Evolutionary conservation across 2,329 filamentous ascomycete species (phyloP), one percentile per base, ranked within the genome.

Genomic region (Helotiales sp.): DNA sequence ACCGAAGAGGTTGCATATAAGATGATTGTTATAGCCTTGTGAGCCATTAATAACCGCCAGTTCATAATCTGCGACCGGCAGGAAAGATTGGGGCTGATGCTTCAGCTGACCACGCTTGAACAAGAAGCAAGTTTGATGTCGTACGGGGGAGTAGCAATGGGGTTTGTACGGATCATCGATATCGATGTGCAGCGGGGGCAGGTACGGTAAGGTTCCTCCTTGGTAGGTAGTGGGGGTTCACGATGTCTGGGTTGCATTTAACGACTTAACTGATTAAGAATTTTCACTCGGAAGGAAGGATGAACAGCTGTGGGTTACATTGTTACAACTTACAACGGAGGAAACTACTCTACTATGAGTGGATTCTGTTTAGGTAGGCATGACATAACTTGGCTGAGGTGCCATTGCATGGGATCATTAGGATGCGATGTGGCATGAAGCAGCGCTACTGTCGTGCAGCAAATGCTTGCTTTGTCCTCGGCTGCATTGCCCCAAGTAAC

Each of bases 1-100:
- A 22, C 37, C 28, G 24, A 63, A 63, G 34, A 55, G 61, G 61
- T 45, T 55, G 49, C 61, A 45, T 55, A 63, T 63, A 63, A 37
- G 22, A 37, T 34, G 32, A 40, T n/a, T 54, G n/a, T 45, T 63
- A 63, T 55, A 54, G 52, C 24, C 24, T 34, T 54, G 8, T 20
- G 22, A 45, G 49, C 61, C 61, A 63, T 22, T 63, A 8, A 54
- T 17, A 20, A 63, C 24, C 49, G 34, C 26, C 61, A 22, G 22
- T 17, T 30, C 49, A 55, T 49, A 63, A 63, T 63, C 61, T 63
- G 32, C 32, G 26, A 20, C 61, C 45, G 49, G 61, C n/a, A 63
- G 52, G 55, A 60, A 20, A 43, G 52, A 26, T 54, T 26, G 37
- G 49, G 34, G 26, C 40, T 55, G 49, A 54, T n/a, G 40, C 32